A percentile compares a stretch with the other conserved stretches of the same genome.
phyloP scores from a whole-genome alignment of 306 rosid species.

The Casuarina cunninghamiana region DNA sequence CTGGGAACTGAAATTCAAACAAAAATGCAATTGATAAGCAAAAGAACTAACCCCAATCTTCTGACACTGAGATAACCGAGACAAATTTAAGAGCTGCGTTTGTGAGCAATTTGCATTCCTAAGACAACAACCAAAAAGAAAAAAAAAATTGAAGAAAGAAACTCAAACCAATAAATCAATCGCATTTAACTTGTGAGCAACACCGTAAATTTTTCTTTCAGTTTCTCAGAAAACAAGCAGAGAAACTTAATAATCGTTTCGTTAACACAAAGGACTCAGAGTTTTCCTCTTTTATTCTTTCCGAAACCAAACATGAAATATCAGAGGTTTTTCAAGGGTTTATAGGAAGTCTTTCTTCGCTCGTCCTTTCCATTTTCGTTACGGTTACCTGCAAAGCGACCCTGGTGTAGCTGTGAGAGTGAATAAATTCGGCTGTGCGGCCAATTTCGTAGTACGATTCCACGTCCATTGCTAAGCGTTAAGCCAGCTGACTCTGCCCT shows the following conservation, averaged over 20 bases:
- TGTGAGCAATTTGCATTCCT: not conserved
- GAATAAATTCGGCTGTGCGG: conserved; percentile 64
- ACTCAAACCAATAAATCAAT: not conserved
- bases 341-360: not conserved
- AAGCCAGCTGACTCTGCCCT: not conserved
- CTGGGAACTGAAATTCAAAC: conserved; percentile 66
- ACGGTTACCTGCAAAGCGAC: conserved; percentile 75
- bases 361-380: not conserved
- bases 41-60: not conserved
- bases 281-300: not conserved
- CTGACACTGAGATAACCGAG: not conserved
- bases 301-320: not conserved
- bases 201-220: not conserved
- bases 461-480: conserved; percentile 52
- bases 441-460: conserved; percentile 64
- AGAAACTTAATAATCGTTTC: not conserved
- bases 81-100: not conserved
- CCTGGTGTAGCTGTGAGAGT: conserved; percentile 49
- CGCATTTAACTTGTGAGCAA: not conserved
- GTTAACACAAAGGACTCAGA: not conserved
- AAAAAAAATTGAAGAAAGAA: not conserved
- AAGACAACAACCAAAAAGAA: no score
- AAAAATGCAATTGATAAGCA: not conserved
- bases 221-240: conserved; percentile 6
- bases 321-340: conserved; percentile 8